Base-by-base conservation (phyloP, 352 stramenopile genomes). In the Pythium aphanidermatum region DNA sequence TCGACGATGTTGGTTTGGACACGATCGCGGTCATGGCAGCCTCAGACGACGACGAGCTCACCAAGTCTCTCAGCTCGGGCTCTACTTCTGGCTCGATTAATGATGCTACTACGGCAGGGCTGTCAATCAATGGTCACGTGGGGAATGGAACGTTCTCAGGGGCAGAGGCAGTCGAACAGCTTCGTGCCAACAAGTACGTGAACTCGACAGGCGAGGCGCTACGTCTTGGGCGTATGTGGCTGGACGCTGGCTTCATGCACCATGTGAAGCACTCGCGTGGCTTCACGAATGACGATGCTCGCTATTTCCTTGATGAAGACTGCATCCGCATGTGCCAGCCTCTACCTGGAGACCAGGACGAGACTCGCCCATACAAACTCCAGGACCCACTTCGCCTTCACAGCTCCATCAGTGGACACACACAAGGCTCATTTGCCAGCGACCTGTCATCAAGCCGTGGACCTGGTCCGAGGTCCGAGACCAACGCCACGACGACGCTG, bases 231-330 rank as follows among this genome's bases (percentile, higher is more conserved):
- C 75, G 65, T 40, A 60, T 68, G 14, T 57, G 68, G 21, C 70
- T 81, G 67, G 69, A 76, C 30, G 60, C 70, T 12, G 66, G 69
- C 0, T 46, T 70, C 5, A 35, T 83, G 33, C 71, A 83, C 33
- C 63, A 83, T 49, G 41, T 45, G 6, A 74, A 69, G 39, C 71
- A 83, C 38, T 30, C 56, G 0, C 47, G 37, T 14, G 28, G 46
- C 8, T 75, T 74, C 38, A 60, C 70, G 39, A 44, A 30, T 27
- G 64, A 57, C 29, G 49, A 46, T 13, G 26, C 33, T 2, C 50
- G 50, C 33, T 74, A 63, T 23, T 80, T 68, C 33, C 65, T 78
- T 24, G 66, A 77, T 28, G 60, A 66, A 20, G 58, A 70, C 16
- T 58, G 55, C 30, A 64, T 74, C 28, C 41, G 29, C 20, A 35